These are phyloP conservation scores for Eutypella sp. DNA, from an alignment of 2,329 filamentous ascomycete genomes.

Conservation along the genomic window DNA sequence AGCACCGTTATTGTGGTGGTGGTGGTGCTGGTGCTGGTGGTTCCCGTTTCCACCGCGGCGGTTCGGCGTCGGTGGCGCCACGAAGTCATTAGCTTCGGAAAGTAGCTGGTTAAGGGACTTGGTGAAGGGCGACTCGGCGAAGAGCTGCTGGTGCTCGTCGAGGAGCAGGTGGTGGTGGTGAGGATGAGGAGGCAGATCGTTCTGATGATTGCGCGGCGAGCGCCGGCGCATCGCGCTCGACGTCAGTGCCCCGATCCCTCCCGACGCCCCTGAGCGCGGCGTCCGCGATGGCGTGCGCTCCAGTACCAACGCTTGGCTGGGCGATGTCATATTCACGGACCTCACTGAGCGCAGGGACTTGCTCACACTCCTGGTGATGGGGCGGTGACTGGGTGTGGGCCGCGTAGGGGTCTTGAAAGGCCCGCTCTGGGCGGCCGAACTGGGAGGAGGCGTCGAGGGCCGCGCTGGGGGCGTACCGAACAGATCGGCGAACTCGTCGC, in stretches of 20 bases:
- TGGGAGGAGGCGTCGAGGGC: conserved; percentile 50
- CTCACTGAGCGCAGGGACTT: conserved; percentile 47
- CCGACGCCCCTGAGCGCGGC: conserved; percentile 27
- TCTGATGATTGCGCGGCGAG: conserved; percentile 29
- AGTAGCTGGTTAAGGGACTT: conserved; percentile 56
- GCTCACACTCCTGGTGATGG: conserved; percentile 56
- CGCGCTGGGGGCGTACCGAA: conserved; percentile 55
- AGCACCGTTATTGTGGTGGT: too few species aligned
- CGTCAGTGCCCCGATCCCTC: conserved; percentile 13
- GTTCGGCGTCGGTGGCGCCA: conserved; percentile 23
- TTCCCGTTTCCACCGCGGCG: neutral
- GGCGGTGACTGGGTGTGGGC: conserved; percentile 57
- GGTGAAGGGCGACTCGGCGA: conserved; percentile 18
- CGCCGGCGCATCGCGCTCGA: conserved; percentile 34
- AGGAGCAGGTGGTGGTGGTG: conserved; percentile 16
- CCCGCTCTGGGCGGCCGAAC: conserved; percentile 37
- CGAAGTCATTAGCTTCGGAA: conserved; percentile 48
- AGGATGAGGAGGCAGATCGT: neutral
- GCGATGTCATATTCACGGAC: conserved; percentile 41
- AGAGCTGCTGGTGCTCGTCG: conserved; percentile 3
- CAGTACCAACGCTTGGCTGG: conserved; percentile 33
- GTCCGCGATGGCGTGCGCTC: conserved; percentile 47
- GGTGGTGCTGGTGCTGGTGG: neutral
- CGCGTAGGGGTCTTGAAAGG: conserved; percentile 59
- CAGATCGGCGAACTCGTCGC: conserved; percentile 47